A percentile compares a stretch with the other conserved stretches of the same genome.
phyloP scores from a whole-genome alignment of 768 basidiomycete species.

The Xerocomus brunneocitrinus region DNA sequence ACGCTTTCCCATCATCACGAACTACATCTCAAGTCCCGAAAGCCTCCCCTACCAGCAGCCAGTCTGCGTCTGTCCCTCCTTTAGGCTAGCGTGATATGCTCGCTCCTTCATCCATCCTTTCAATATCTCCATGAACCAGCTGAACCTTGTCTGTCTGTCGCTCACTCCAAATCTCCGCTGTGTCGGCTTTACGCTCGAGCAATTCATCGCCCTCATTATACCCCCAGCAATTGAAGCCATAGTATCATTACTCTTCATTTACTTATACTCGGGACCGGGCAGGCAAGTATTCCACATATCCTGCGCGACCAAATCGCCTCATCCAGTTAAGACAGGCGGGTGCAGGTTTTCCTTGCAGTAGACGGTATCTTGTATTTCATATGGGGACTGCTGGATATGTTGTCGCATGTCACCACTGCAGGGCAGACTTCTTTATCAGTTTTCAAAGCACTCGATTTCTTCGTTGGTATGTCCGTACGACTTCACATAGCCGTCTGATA shows the following conservation, averaged over 20 bases:
- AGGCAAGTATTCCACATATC: conserved; percentile 37
- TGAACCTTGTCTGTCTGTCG: conserved; percentile 63
- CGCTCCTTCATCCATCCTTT: conserved; percentile 18
- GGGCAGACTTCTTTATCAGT: conserved; percentile 40
- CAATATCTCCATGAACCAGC: conserved; percentile 27
- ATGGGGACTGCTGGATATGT: conserved; percentile 56
- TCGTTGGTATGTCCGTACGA: conserved; percentile 48
- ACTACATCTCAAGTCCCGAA: conserved; percentile 5
- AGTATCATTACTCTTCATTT: conserved; percentile 49
- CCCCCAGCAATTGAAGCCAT: conserved; percentile 62
- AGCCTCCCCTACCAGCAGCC: conserved; percentile 32
- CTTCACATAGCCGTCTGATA: not conserved
- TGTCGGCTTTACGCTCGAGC: conserved; percentile 41
- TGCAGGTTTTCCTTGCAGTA: conserved; percentile 52
- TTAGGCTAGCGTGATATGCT: conserved; percentile 34
- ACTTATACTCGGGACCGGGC: conserved; percentile 44
- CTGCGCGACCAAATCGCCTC: not conserved
- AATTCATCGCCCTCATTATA: conserved; percentile 52
- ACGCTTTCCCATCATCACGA: conserved; percentile 24
- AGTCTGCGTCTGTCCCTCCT: conserved; percentile 41
- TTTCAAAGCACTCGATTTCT: conserved; percentile 53
- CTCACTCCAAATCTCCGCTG: conserved; percentile 70
- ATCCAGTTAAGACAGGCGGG: conserved; percentile 32
- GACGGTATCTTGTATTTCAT: conserved; percentile 61
- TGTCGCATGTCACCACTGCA: conserved; percentile 53